Evolutionary conservation across 441 rosid species (phyloP), one percentile per base, ranked within the genome.

Genomic region (Populus hybrid): DNA sequence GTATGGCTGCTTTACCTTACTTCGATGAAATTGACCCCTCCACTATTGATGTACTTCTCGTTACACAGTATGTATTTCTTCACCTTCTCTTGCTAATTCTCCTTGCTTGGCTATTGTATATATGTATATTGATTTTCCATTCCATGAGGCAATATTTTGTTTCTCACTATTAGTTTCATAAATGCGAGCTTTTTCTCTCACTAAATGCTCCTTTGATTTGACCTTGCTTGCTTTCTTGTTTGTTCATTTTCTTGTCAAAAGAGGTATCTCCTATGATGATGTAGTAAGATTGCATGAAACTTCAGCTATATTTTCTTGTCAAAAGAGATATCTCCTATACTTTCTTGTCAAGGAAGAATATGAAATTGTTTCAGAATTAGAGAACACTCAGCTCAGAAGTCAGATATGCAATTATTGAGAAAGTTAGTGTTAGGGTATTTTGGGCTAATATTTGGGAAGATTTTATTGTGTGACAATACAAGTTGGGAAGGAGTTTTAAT

Each of bases 11-110:
- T 19, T 82, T 93, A 81, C 98, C 97, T 21, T 91, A 94, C 83
- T 93, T 94, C 65, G 98, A 94, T 87, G 98, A 94, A 78, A 93
- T 94, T 79, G 98, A 93, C 84, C 98, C 98, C 78, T 93, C 97
- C 18, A 57, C 87, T 61, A 84, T 93, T 71, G 98, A 94, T 76
- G 94, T 91, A 6, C 98, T 94, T 74, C 90, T 94, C 77, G 84
- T 94, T 67, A 94, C 98, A 9, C 97, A 93, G 97, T 92, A 88
- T 50, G 91, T 83, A 12, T 75, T 21, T n/a, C 74, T 34, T 61
- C 65, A 32, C 19, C 10, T 74, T 24, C 38, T 57, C 63, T 68
- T 42, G 8, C 7, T 23, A 28, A 46, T 71, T 19, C 24, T 46
- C 21, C 24, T 71, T 76, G 64, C 70, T 40, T 72, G 10, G n/a